phyloP scores from a whole-genome alignment of 768 basidiomycete species.

The Chiua virens region DNA sequence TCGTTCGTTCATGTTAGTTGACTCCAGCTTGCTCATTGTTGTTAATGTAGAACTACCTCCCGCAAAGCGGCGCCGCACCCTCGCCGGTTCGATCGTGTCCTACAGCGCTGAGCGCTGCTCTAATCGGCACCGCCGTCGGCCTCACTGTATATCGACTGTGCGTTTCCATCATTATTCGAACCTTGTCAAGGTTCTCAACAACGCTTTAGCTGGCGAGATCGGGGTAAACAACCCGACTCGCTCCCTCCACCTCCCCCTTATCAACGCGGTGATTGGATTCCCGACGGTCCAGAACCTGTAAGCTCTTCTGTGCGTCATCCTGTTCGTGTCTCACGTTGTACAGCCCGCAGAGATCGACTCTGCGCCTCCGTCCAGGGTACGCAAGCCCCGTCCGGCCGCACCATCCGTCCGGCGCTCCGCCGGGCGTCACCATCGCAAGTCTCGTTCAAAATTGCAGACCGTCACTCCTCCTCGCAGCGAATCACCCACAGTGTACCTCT shows the following conservation, averaged over 20 bases:
- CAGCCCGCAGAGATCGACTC: conserved; percentile 34
- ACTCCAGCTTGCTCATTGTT: conserved; percentile 42
- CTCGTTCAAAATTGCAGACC: conserved; percentile 25
- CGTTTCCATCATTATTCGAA: conserved; percentile 32
- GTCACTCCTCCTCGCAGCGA: conserved; percentile 28
- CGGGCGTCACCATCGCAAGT: conserved; percentile 37
- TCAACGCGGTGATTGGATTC: conserved; percentile 58
- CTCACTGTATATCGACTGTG: conserved; percentile 85
- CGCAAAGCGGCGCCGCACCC: conserved; percentile 74
- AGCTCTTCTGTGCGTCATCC: conserved; percentile 4
- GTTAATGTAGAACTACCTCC: conserved; percentile 72
- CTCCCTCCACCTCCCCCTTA: conserved; percentile 64
- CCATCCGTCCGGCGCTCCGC: conserved; percentile 35
- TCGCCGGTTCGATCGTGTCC: conserved; percentile 81
- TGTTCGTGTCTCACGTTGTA: conserved; percentile 11
- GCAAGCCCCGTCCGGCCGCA: conserved; percentile 36
- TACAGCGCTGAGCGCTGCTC: conserved; percentile 82
- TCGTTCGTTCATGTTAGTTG: conserved; percentile 31
- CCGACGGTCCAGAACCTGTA: conserved; percentile 39
- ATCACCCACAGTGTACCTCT: conserved; percentile 30
- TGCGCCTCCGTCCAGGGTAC: conserved; percentile 38
- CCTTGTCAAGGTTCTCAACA: background rate
- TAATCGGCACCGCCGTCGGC: conserved; percentile 85
- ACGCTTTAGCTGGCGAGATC: conserved; percentile 67
- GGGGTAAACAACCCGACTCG: conserved; percentile 55